Evolutionary conservation across 2,329 filamentous ascomycete species (phyloP).

Genomic region (Pyrenophora teres): DNA sequence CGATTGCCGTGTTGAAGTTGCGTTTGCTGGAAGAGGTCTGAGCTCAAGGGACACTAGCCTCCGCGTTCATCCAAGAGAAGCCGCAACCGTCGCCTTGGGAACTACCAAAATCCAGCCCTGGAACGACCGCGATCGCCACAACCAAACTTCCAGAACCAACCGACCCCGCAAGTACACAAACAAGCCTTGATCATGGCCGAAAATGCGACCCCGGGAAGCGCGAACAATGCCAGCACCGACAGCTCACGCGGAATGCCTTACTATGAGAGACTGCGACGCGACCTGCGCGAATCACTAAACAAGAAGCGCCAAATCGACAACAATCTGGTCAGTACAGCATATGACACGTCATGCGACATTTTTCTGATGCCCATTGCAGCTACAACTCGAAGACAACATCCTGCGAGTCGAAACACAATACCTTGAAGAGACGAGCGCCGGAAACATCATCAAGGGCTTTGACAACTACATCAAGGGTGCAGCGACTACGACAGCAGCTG

Average conservation of each 20-base stretch:
- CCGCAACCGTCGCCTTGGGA: slow-evolving; percentile 10
- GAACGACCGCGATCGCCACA: neutral
- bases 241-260: slow-evolving; percentile 62
- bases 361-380: slow-evolving; percentile 47
- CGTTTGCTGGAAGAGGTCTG: slow-evolving; percentile 22
- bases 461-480: slow-evolving; percentile 96
- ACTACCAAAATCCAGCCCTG: slow-evolving; percentile 5
- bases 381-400: slow-evolving; percentile 77
- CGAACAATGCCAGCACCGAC: slow-evolving; percentile 48
- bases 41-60: slow-evolving; percentile 22
- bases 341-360: slow-evolving; percentile 5
- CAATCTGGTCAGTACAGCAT: slow-evolving; percentile 55
- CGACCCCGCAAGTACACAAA: neutral
- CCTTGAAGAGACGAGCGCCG: slow-evolving; percentile 79
- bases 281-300: slow-evolving; percentile 68
- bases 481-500: slow-evolving; percentile 60
- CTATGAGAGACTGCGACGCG: slow-evolving; percentile 73
- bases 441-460: slow-evolving; percentile 97
- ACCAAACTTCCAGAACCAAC: too few relatives aligned
- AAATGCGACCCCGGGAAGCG: slow-evolving; percentile 50
- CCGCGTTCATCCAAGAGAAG: slow-evolving; percentile 21
- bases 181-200: slow-evolving; percentile 52
- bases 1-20: slow-evolving; percentile 15
- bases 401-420: slow-evolving; percentile 83
- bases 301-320: slow-evolving; percentile 68